A percentile compares a stretch with the other conserved stretches of the same genome.
Evolutionary conservation across 2,329 filamentous ascomycete species (phyloP).

Genomic region (Phoma sp.): DNA sequence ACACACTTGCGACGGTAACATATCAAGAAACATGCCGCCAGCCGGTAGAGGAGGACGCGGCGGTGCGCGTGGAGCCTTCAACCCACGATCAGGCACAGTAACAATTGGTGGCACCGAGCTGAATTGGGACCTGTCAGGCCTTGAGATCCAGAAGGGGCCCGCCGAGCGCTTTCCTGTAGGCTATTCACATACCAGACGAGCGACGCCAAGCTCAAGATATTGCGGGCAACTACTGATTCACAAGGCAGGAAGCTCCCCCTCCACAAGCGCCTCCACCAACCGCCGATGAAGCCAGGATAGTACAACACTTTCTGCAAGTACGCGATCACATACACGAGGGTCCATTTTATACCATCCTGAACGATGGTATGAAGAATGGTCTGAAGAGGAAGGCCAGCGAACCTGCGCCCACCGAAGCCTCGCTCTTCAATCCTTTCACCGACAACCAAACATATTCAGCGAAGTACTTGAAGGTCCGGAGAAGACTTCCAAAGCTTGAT

Average conservation of each 20-base stretch:
- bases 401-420: constrained; percentile 46
- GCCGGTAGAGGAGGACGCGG: constrained; percentile 44
- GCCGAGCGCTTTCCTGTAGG: constrained; percentile 52
- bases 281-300: constrained; percentile 53
- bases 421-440: constrained; percentile 64
- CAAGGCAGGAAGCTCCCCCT: constrained; percentile 41
- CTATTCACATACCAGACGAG: constrained; percentile 5
- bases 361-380: constrained; percentile 53
- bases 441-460: constrained; percentile 67
- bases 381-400: constrained; percentile 47
- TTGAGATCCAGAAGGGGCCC: constrained; percentile 49
- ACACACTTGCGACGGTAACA: neutral
- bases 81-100: constrained; percentile 41
- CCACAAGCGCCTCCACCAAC: constrained; percentile 50
- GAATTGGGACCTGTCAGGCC: constrained; percentile 50
- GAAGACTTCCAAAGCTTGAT: constrained; percentile 61
- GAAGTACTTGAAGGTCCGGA: constrained; percentile 63
- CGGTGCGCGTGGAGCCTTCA: constrained; percentile 38
- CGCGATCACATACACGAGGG: constrained; percentile 65
- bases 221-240: constrained; percentile 27
- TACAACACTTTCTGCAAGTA: constrained; percentile 59
- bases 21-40: constrained; percentile 25
- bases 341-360: constrained; percentile 64
- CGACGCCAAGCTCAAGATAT: constrained; percentile 3
- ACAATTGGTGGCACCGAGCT: constrained; percentile 53